phyloP scores from a whole-genome alignment of 805 yeast species.

The Candida sphagnicola region DNA sequence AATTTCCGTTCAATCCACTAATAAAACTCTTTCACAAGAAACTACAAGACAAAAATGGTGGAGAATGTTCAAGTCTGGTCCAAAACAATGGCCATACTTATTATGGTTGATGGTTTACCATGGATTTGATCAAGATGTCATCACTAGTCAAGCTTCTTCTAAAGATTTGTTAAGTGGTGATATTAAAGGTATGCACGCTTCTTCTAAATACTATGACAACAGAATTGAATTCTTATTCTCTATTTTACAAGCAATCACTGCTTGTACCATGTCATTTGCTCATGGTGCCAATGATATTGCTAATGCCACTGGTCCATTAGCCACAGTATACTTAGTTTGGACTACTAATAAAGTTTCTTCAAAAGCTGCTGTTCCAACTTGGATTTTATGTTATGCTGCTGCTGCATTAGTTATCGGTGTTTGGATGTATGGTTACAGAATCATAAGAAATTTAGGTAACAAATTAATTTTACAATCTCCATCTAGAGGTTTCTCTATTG shows the following conservation, averaged over 20 bases:
- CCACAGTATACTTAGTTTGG: conserved; percentile 66
- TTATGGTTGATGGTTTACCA: conserved; percentile 48
- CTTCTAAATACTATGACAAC: conserved; percentile 66
- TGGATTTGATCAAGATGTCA: conserved; percentile 65
- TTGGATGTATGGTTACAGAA: conserved; percentile 69
- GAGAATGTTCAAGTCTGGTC: conserved; percentile 40
- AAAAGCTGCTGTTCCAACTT: conserved; percentile 61
- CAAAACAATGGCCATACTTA: conserved; percentile 52
- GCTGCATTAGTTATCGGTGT: conserved; percentile 62
- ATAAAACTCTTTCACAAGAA: conserved; percentile 14
- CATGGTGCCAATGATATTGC: conserved; percentile 81
- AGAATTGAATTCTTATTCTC: conserved; percentile 67
- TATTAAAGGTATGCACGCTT: conserved; percentile 47
- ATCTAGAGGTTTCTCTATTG: conserved; percentile 72
- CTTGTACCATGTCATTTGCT: conserved; percentile 77
- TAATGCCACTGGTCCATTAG: conserved; percentile 72
- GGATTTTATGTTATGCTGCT: conserved; percentile 70
- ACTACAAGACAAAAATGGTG: conserved; percentile 40
- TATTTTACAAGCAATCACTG: conserved; percentile 66
- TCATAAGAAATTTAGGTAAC: conserved; percentile 70
- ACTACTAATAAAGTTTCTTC: conserved; percentile 38
- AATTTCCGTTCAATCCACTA: conserved; percentile 1
- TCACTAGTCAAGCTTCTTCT: conserved; percentile 40
- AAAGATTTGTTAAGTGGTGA: conserved; percentile 42
- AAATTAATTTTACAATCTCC: conserved; percentile 74